Evolutionary conservation across 495 filamentous ascomycete species (phyloP).

Genomic region (Penicillium argentinense): DNA sequence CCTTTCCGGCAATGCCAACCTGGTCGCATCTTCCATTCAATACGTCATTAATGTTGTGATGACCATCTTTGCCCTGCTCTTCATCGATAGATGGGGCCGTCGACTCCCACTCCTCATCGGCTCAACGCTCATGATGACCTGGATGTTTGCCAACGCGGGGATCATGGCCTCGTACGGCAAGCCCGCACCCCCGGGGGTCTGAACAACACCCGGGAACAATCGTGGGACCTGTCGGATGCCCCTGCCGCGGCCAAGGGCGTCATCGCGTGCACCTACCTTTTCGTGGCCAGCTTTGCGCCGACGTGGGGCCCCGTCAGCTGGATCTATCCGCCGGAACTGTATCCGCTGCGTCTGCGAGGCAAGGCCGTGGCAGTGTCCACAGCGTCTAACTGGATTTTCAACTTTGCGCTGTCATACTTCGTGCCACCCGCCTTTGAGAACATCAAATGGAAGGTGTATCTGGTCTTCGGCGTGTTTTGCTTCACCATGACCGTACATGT

Average conservation of each 20-base stretch:
- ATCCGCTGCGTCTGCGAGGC: conserved; percentile 62
- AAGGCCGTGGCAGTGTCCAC: conserved; percentile 73
- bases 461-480: conserved; percentile 76
- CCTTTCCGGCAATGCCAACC: conserved; percentile 50
- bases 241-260: conserved; percentile 51
- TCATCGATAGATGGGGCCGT: conserved; percentile 64
- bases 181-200: conserved; percentile 54
- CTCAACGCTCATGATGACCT: conserved; percentile 65
- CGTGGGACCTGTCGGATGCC: conserved; percentile 36
- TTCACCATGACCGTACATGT: conserved; percentile 69
- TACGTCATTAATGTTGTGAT: conserved; percentile 63
- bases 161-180: conserved; percentile 55
- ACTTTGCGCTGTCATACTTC: conserved; percentile 78
- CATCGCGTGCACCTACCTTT: conserved; percentile 65
- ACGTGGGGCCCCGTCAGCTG: conserved; percentile 67
- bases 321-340: conserved; percentile 69
- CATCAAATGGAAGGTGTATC: conserved; percentile 72
- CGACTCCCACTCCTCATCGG: conserved; percentile 65
- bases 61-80: conserved; percentile 55
- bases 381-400: conserved; percentile 75
- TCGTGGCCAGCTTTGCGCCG: conserved; percentile 57
- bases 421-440: conserved; percentile 72
- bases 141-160: conserved; percentile 68
- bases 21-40: conserved; percentile 70
- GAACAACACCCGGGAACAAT: conserved; percentile 32